Evolutionary conservation across 805 yeast species (phyloP), one percentile per base, ranked within the genome.

Genomic region (Metschnikowia anglica): DNA sequence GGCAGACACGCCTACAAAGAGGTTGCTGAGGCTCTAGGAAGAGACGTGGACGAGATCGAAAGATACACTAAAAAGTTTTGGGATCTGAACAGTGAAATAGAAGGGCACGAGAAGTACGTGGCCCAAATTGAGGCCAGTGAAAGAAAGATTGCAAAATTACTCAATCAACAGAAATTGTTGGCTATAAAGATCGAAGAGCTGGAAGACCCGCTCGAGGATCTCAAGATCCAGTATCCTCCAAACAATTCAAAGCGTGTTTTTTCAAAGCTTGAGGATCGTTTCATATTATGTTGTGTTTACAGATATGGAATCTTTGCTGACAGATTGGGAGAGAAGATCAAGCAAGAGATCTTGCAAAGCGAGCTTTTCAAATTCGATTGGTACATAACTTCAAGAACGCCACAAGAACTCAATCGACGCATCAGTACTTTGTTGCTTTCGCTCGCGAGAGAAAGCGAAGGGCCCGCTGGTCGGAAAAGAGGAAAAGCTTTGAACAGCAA

Each of bases 221-320:
- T 86, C 61, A 64, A 63, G 3, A 80, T 86, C 18, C 84, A 78
- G 41, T 86, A 84, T 47, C 91, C 93, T 0, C 90, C 90, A n/a
- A 85, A 85, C 57, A 85, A 84, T 58, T 84, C 93, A 10, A 84
- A 85, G 55, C 67, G 89, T 52, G 73, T 84, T 7, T 86, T 83
- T 54, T 79, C 86, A 7, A 77, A 78, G 24, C 60, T 74, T 0
- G 95, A 86, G 56, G 95, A 86, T 56, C 71, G 87, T 40, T 86
- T 81, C 52, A 65, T 86, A 19, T 57, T 86, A 37, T 53, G 74
- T 21, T 75, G 79, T 41, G 83, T 83, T 1, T 72, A 82, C 59
- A 81, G 81, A 52, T 72, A 77, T 51, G 95, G 95, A 0, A 60
- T 85, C 19, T 69, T 76, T 54, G 67, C 77, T 34, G 82, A 79